Percentiles rank a stretch among this genome's conserved stretches.
phyloP scores from a whole-genome alignment of 768 basidiomycete species.

The Lactarius evosmus region DNA sequence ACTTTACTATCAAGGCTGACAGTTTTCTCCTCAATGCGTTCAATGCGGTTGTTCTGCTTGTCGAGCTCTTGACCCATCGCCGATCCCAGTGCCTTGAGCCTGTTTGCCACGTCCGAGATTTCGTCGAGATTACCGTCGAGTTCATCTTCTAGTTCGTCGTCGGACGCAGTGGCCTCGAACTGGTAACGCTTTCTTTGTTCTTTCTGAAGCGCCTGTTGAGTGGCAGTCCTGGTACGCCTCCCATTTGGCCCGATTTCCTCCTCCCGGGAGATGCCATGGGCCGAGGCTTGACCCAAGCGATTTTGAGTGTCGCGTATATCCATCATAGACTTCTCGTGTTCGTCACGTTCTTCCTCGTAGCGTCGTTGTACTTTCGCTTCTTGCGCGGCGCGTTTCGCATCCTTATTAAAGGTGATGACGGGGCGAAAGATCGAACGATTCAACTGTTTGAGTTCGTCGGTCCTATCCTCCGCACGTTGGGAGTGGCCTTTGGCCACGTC shows the following conservation, averaged over 20 bases:
- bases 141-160: conserved; percentile 95
- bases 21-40: conserved; percentile 75
- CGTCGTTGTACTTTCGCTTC: conserved; percentile 81
- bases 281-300: conserved; percentile 71
- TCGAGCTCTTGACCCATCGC: conserved; percentile 89
- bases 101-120: conserved; percentile 71
- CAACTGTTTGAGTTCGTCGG: conserved; percentile 89
- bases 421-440: conserved; percentile 95
- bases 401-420: conserved; percentile 90
- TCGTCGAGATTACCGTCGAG: conserved; percentile 89
- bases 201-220: conserved; percentile 54
- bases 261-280: conserved; percentile 53
- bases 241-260: conserved; percentile 45
- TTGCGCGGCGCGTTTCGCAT: conserved; percentile 81
- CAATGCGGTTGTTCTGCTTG: conserved; percentile 77
- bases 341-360: conserved; percentile 80
- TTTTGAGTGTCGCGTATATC: conserved; percentile 87
- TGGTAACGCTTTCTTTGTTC: conserved; percentile 82
- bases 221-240: conserved; percentile 45
- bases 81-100: conserved; percentile 71
- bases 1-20: conserved; percentile 70
- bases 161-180: conserved; percentile 85
- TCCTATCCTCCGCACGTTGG: conserved; percentile 85
- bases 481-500: conserved; percentile 90
- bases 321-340: conserved; percentile 80